Percentiles rank a stretch among this genome's conserved stretches.
These are phyloP conservation scores for Tricholoma matsutake DNA, from an alignment of 768 basidiomycete species.

Conservation along the genomic window DNA sequence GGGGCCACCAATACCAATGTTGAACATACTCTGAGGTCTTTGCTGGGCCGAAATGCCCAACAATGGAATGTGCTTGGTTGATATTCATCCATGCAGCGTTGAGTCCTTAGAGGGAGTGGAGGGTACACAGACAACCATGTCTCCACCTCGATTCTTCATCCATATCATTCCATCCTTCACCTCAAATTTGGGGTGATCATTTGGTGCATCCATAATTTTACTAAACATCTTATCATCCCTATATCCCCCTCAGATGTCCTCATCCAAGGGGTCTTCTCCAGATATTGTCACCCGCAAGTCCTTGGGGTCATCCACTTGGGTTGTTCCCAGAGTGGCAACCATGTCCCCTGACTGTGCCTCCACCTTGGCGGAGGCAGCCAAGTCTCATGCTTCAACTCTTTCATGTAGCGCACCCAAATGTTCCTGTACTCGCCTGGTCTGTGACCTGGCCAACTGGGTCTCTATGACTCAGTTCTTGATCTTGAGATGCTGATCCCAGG, in stretches of 20 bases:
- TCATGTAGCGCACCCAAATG: neutral
- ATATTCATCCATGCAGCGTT: constrained; percentile 12
- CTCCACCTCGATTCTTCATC: too few relatives aligned
- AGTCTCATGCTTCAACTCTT: neutral
- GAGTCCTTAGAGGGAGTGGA: neutral
- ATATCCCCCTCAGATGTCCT: too few relatives aligned
- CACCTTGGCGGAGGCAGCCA: too few relatives aligned
- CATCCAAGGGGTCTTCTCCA: neutral
- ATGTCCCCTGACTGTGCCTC: neutral
- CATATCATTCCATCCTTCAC: too few relatives aligned
- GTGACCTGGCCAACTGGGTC: neutral
- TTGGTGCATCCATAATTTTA: neutral
- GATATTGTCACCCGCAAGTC: neutral
- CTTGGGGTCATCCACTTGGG: neutral
- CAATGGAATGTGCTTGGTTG: constrained; percentile 21
- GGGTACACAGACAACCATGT: too few relatives aligned
- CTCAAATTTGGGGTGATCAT: neutral
- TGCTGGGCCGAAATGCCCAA: constrained; percentile 31
- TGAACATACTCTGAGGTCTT: too few relatives aligned
- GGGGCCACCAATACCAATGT: too few relatives aligned
- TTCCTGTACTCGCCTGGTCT: neutral
- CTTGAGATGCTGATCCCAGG: too few relatives aligned
- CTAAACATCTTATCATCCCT: neutral
- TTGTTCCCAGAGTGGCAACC: neutral
- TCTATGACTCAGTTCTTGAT: too few relatives aligned